Evolutionary conservation across 2,329 filamentous ascomycete genomes (phyloP).

Genomic region (Xylaria sp.): DNA sequence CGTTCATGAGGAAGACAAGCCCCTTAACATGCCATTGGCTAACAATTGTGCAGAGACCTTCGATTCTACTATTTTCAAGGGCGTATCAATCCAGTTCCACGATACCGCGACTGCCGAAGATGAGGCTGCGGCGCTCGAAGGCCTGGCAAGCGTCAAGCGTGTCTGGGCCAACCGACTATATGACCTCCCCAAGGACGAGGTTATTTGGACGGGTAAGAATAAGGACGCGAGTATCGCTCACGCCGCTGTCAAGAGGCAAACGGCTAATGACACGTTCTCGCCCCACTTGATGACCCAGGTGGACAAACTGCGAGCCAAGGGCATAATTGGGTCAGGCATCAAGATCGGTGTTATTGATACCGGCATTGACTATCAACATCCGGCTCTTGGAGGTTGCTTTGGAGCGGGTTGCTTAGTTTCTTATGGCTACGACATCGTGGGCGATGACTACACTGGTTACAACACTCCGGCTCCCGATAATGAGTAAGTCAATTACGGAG

Average conservation of each 20-base stretch:
- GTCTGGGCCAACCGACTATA: constrained; percentile 56
- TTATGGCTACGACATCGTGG: constrained; percentile 55
- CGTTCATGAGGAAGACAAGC: not conserved
- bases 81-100: constrained; percentile 59
- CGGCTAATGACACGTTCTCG: constrained; percentile 48
- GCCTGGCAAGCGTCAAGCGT: constrained; percentile 52
- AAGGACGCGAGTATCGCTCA: constrained; percentile 36
- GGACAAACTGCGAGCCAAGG: constrained; percentile 56
- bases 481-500: constrained; percentile 29
- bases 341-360: constrained; percentile 61
- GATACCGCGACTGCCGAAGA: constrained; percentile 52
- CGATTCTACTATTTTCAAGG: constrained; percentile 59
- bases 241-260: constrained; percentile 41
- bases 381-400: constrained; percentile 68
- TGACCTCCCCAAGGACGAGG: constrained; percentile 50
- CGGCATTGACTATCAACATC: constrained; percentile 67
- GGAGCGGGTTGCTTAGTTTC: constrained; percentile 63
- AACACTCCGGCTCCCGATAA: constrained; percentile 39
- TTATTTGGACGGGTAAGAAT: constrained; percentile 51
- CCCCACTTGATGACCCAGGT: constrained; percentile 64
- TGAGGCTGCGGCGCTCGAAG: constrained; percentile 48
- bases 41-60: constrained; percentile 45
- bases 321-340: constrained; percentile 56
- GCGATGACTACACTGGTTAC: constrained; percentile 55
- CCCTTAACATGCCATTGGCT: not conserved